Evolutionary conservation across 345 rosid species (phyloP).

Genomic region (Linum lewisii): DNA sequence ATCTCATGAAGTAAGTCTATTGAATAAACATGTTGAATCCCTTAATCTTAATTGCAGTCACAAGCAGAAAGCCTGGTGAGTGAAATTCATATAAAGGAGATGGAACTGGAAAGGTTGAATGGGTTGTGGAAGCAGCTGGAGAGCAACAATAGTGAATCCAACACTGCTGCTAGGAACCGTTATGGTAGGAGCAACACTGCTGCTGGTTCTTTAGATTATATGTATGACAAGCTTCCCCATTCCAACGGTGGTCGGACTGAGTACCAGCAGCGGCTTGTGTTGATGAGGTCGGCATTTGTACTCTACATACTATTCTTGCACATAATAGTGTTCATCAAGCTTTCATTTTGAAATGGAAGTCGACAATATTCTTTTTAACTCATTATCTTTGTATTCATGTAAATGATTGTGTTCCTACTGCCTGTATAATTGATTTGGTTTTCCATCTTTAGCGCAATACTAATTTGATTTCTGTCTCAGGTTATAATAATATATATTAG

Average conservation of each 20-base stretch:
- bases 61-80: constrained; percentile 80
- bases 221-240: constrained; percentile 51
- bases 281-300: constrained; percentile 80
- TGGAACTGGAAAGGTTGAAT: constrained; percentile 66
- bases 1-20: too few species aligned
- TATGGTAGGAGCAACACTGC: constrained; percentile 53
- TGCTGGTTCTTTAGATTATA: constrained; percentile 38
- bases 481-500: too few species aligned
- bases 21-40: background rate
- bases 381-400: background rate
- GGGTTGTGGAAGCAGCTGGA: constrained; percentile 51
- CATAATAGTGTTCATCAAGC: constrained; percentile 70
- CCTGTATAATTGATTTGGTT: background rate
- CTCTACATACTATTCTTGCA: constrained; percentile 71
- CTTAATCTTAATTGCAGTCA: constrained; percentile 32
- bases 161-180: constrained; percentile 57
- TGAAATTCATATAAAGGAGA: constrained; percentile 65
- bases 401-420: background rate
- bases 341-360: constrained; percentile 55
- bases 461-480: too few species aligned
- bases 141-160: constrained; percentile 46
- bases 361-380: background rate
- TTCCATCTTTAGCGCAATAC: too few species aligned
- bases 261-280: constrained; percentile 54
- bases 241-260: constrained; percentile 41